These are phyloP conservation scores for Przewalskia tangutica DNA, from an alignment of 257 asterid species.

Conservation along the genomic window DNA sequence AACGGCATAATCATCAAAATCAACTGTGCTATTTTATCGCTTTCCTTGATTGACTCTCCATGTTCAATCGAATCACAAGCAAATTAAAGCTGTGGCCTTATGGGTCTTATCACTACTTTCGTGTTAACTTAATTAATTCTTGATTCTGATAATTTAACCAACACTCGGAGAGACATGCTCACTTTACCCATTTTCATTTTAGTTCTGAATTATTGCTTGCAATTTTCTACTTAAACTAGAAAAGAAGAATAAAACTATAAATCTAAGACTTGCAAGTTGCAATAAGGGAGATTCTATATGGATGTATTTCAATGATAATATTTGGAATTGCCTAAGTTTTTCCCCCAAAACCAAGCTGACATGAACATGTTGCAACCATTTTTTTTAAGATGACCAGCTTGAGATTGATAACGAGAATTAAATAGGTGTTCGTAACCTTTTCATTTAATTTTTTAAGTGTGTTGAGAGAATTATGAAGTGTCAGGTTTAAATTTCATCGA, in stretches of 20 bases:
- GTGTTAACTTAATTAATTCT: too few relatives aligned
- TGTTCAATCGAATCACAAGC: too few relatives aligned
- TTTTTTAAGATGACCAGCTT: background rate
- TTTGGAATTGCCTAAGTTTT: background rate
- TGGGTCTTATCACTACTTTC: too few relatives aligned
- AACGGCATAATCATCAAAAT: too few relatives aligned
- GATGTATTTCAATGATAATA: background rate
- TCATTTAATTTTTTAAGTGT: too few relatives aligned
- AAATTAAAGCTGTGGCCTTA: too few relatives aligned
- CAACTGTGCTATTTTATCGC: too few relatives aligned
- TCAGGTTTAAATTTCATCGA: background rate
- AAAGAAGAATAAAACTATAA: background rate
- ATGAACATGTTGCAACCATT: background rate
- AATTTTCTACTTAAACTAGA: background rate
- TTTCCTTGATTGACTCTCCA: too few relatives aligned
- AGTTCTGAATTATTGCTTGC: background rate
- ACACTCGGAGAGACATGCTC: too few relatives aligned
- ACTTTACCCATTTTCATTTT: background rate
- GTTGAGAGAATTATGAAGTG: background rate
- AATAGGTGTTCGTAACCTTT: background rate
- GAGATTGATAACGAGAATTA: background rate
- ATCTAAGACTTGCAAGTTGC: background rate
- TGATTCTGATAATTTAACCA: too few relatives aligned
- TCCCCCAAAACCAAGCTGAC: background rate
- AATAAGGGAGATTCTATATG: background rate